Evolutionary conservation across 345 rosid species (phyloP).

Genomic region (Citrus maxima): DNA sequence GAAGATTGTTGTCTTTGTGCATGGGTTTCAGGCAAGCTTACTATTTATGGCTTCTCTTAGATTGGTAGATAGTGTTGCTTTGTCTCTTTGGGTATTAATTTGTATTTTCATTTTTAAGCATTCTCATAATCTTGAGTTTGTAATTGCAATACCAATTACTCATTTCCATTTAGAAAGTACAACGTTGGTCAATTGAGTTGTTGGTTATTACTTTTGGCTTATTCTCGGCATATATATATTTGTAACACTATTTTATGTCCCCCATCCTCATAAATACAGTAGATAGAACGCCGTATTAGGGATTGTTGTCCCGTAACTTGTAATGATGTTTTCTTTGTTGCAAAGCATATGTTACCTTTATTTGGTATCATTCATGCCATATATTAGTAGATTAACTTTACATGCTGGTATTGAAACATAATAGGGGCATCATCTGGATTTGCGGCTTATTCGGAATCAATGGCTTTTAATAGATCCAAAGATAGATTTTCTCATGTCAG

Average conservation of each 20-base stretch:
- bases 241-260: not conserved
- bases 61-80: not conserved
- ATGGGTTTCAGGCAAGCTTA: constrained; percentile 88
- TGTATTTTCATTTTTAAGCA: not conserved
- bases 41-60: not conserved
- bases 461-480: constrained; percentile 94
- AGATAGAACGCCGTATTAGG: not conserved
- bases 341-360: not conserved
- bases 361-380: not conserved
- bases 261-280: not conserved
- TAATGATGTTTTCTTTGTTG: not conserved
- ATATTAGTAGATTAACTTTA: constrained; percentile 9
- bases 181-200: not conserved
- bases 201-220: not conserved
- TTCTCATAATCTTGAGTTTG: not conserved
- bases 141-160: not conserved
- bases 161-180: not conserved
- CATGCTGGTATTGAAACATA: not conserved
- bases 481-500: constrained; percentile 92
- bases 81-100: not conserved
- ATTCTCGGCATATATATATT: not conserved
- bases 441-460: constrained; percentile 86
- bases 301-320: not conserved
- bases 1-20: constrained; percentile 84
- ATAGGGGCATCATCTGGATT: constrained; percentile 96